These are phyloP conservation scores for Sonneratia alba DNA, from an alignment of 345 rosid genomes.

Conservation along the genomic window DNA sequence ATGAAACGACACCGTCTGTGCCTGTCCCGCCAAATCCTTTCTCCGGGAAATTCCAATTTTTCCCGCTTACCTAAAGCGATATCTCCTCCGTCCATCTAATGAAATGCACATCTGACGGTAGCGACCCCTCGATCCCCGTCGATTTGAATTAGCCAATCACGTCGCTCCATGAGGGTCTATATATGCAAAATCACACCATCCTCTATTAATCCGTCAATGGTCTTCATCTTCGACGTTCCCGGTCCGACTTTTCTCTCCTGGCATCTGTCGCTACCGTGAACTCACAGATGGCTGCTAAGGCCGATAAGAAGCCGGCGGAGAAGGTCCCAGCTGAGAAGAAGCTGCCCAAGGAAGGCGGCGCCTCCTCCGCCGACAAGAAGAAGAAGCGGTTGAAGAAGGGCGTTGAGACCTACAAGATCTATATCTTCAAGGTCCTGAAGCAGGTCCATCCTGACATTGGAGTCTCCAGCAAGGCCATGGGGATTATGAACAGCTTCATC, in stretches of 20 bases:
- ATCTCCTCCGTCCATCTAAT: not conserved
- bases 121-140: not conserved
- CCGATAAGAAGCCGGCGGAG: conserved; percentile 22
- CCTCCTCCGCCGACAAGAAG: conserved; percentile 17
- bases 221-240: not conserved
- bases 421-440: conserved; percentile 23
- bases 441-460: conserved; percentile 25
- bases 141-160: not conserved
- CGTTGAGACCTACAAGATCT: conserved; percentile 26
- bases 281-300: conserved; percentile 13
- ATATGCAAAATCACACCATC: not conserved
- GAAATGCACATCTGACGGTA: not conserved
- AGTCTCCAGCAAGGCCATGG: conserved; percentile 24
- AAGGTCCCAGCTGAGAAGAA: conserved; percentile 20
- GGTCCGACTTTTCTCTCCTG: not conserved
- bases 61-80: not conserved
- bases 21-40: not conserved
- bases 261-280: not conserved
- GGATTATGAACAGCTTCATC: conserved; percentile 13
- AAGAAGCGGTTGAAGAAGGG: conserved; percentile 20
- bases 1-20: not conserved
- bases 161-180: not conserved
- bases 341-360: conserved; percentile 17
- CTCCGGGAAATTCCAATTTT: not conserved
- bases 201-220: not conserved